Percentiles rank a stretch among this genome's conserved stretches.
These are phyloP conservation scores for Beauveria sp. DNA, from an alignment of 2,329 filamentous ascomycete genomes.

Conservation along the genomic window DNA sequence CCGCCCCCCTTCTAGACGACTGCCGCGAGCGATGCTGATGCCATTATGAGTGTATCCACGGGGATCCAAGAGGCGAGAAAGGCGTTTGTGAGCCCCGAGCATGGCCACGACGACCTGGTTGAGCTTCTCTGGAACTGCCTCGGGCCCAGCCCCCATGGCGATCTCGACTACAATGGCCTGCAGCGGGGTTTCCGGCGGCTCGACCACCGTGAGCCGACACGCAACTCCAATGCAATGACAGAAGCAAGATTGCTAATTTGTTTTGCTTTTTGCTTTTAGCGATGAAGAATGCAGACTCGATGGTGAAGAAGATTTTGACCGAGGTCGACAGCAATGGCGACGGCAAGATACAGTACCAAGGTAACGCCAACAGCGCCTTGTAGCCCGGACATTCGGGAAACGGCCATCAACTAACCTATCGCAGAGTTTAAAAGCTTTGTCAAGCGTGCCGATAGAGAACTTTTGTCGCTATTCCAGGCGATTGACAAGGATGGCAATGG, in stretches of 20 bases:
- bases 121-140: conserved; percentile 78
- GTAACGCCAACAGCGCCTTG: conserved; percentile 37
- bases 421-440: conserved; percentile 87
- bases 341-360: conserved; percentile 84
- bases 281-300: conserved; percentile 82
- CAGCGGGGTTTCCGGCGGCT: conserved; percentile 80
- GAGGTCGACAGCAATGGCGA: conserved; percentile 82
- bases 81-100: conserved; percentile 69
- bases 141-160: conserved; percentile 67
- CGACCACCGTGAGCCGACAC: conserved; percentile 68
- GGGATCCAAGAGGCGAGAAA: conserved; percentile 45
- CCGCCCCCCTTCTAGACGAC: conserved; percentile 6
- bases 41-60: conserved; percentile 34
- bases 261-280: conserved; percentile 29
- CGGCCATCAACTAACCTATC: neutral
- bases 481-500: conserved; percentile 86
- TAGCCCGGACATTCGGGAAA: neutral
- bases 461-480: conserved; percentile 71
- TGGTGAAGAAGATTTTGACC: conserved; percentile 73
- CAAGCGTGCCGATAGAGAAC: conserved; percentile 75
- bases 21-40: conserved; percentile 27
- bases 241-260: conserved; percentile 16
- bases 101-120: conserved; percentile 72
- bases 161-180: conserved; percentile 76
- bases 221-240: neutral